phyloP scores from a whole-genome alignment of 192 early-diverging fungal species.

The Mycoemilia scoparia region DNA sequence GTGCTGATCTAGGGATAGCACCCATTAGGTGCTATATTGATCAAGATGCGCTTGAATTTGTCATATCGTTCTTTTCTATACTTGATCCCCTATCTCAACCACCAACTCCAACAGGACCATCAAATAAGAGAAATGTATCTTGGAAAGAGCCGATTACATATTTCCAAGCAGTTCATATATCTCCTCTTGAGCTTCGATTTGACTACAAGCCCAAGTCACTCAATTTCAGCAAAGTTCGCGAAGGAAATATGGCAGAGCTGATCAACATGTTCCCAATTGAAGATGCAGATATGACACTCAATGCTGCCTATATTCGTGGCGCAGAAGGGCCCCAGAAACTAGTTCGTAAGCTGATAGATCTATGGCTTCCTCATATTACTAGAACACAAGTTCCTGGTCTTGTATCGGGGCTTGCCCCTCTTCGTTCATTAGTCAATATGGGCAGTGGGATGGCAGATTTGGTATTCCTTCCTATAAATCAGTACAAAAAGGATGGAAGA shows the following conservation, averaged over 20 bases:
- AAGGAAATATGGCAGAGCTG: slow-evolving; percentile 19
- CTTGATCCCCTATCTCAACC: slow-evolving; percentile 7
- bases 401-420: slow-evolving; percentile 73
- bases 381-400: slow-evolving; percentile 78
- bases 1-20: slow-evolving; percentile 39
- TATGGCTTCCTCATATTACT: slow-evolving; percentile 88
- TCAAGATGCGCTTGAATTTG: slow-evolving; percentile 76
- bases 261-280: slow-evolving; percentile 89
- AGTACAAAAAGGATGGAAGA: slow-evolving; percentile 81
- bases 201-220: slow-evolving; percentile 84
- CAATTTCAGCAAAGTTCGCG: not conserved
- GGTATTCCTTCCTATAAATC: slow-evolving; percentile 78
- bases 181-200: slow-evolving; percentile 63
- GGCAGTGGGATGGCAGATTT: slow-evolving; percentile 83
- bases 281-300: slow-evolving; percentile 75
- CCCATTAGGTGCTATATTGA: slow-evolving; percentile 81
- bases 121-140: not conserved
- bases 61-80: slow-evolving; percentile 56
- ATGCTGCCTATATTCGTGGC: slow-evolving; percentile 54
- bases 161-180: slow-evolving; percentile 44
- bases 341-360: slow-evolving; percentile 37
- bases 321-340: slow-evolving; percentile 52
- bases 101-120: not conserved
- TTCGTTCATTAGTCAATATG: slow-evolving; percentile 76
- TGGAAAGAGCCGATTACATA: slow-evolving; percentile 6